These are phyloP conservation scores for Fusarium hostae DNA, from an alignment of 2,329 filamentous ascomycete species.

Conservation along the genomic window DNA sequence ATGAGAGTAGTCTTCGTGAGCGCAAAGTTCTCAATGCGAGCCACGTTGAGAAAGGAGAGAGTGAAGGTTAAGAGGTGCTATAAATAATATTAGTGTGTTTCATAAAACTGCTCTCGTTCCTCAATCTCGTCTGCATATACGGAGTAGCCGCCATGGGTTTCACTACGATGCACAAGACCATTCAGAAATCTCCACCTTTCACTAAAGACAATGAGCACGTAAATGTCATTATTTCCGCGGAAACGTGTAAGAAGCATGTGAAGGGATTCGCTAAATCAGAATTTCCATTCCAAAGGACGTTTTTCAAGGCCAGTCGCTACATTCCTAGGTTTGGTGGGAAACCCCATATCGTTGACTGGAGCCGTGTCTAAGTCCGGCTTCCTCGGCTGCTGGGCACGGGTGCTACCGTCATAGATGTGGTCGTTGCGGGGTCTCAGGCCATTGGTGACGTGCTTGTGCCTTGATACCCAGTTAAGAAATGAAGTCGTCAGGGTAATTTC, in stretches of 20 bases:
- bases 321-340: not conserved
- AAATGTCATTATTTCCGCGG: not conserved
- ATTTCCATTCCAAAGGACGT: not conserved
- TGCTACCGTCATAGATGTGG: not conserved
- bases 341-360: not conserved
- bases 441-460: not conserved
- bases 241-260: too few species aligned
- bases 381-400: not conserved
- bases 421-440: not conserved
- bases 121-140: not conserved
- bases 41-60: not conserved
- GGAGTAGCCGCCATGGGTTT: too few species aligned
- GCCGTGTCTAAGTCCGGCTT: not conserved
- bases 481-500: not conserved
- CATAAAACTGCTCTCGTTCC: not conserved
- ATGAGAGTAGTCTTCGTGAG: not conserved
- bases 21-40: not conserved
- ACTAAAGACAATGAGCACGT: too few species aligned
- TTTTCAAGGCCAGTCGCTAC: not conserved
- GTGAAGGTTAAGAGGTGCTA: not conserved
- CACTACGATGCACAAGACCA: not conserved
- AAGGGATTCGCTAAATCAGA: rapidly evolving
- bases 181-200: not conserved
- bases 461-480: not conserved
- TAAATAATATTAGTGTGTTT: not conserved